phyloP scores from a whole-genome alignment of 2,329 filamentous ascomycete genomes.

The Microcera coccophila region DNA sequence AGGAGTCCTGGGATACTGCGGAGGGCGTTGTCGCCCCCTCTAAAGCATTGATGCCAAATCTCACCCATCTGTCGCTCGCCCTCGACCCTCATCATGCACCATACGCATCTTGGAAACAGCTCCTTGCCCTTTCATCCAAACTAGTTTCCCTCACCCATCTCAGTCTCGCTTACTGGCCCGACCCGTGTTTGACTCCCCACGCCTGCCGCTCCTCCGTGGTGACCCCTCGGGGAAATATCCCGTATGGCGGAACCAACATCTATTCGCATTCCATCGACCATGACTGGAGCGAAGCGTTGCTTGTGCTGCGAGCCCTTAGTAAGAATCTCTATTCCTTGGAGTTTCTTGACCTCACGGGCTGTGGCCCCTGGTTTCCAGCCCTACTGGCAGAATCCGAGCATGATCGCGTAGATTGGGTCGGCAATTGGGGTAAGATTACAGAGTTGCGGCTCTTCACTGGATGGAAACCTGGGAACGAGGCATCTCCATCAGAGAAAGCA shows the following conservation, averaged over 20 bases:
- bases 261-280: slow-evolving; percentile 57
- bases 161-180: slow-evolving; percentile 60
- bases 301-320: slow-evolving; percentile 53
- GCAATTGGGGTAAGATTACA: slow-evolving; percentile 51
- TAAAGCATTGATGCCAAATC: slow-evolving; percentile 47
- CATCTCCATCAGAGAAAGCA: slow-evolving; percentile 30
- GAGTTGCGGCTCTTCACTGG: slow-evolving; percentile 44
- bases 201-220: slow-evolving; percentile 46
- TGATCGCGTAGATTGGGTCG: slow-evolving; percentile 52
- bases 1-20: slow-evolving; percentile 53
- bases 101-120: slow-evolving; percentile 54
- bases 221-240: slow-evolving; percentile 42
- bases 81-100: slow-evolving; percentile 34
- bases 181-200: slow-evolving; percentile 54
- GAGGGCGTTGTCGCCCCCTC: slow-evolving; percentile 32
- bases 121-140: slow-evolving; percentile 51
- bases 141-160: slow-evolving; percentile 56
- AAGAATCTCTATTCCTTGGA: slow-evolving; percentile 54
- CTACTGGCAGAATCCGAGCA: slow-evolving; percentile 41
- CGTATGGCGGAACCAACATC: slow-evolving; percentile 52
- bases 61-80: slow-evolving; percentile 60
- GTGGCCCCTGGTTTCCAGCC: slow-evolving; percentile 51
- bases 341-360: slow-evolving; percentile 59
- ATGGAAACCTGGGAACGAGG: slow-evolving; percentile 36
- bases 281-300: slow-evolving; percentile 57